phyloP scores from a whole-genome alignment of 805 yeast species.

The Suhomyces emberorum region DNA sequence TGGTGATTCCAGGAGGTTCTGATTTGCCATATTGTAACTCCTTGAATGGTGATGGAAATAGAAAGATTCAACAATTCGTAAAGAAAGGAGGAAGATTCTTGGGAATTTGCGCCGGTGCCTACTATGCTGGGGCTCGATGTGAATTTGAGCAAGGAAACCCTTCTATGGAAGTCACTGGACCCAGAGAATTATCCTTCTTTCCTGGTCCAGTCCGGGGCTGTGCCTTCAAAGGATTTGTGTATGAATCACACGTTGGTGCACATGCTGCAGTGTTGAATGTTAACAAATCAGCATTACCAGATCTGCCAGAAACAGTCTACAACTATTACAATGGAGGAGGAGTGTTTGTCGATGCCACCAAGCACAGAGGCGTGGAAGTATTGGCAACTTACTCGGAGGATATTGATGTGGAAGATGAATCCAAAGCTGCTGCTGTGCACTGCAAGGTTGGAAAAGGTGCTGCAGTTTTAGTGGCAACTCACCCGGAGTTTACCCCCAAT shows the following conservation, averaged over 20 bases:
- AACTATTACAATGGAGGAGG: conserved; percentile 89
- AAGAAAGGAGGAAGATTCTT: conserved; percentile 75
- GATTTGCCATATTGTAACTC: conserved; percentile 80
- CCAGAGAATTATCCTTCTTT: conserved; percentile 75
- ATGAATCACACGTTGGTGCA: conserved; percentile 76
- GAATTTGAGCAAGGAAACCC: conserved; percentile 82
- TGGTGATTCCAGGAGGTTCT: conserved; percentile 96
- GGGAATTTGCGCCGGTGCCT: conserved; percentile 96
- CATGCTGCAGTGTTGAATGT: conserved; percentile 49
- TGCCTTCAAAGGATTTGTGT: conserved; percentile 75
- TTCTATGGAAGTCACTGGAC: conserved; percentile 75
- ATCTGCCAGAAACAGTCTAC: conserved; percentile 23
- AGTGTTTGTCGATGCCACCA: conserved; percentile 72
- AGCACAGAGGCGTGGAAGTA: conserved; percentile 59
- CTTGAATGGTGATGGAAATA: conserved; percentile 68
- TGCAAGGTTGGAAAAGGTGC: conserved; percentile 70
- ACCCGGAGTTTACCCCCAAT: conserved; percentile 77
- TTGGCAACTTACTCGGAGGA: conserved; percentile 64
- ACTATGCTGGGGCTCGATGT: conserved; percentile 68
- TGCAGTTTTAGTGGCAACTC: conserved; percentile 79
- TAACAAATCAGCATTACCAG: conserved; percentile 21
- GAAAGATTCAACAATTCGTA: conserved; percentile 59
- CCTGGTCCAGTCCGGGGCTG: conserved; percentile 85
- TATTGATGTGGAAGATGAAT: conserved; percentile 46
- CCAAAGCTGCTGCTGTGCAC: conserved; percentile 67